A percentile compares a stretch with the other conserved stretches of the same genome.
Evolutionary conservation across 2,329 filamentous ascomycete species (phyloP).

Genomic region (Claviceps sp.): DNA sequence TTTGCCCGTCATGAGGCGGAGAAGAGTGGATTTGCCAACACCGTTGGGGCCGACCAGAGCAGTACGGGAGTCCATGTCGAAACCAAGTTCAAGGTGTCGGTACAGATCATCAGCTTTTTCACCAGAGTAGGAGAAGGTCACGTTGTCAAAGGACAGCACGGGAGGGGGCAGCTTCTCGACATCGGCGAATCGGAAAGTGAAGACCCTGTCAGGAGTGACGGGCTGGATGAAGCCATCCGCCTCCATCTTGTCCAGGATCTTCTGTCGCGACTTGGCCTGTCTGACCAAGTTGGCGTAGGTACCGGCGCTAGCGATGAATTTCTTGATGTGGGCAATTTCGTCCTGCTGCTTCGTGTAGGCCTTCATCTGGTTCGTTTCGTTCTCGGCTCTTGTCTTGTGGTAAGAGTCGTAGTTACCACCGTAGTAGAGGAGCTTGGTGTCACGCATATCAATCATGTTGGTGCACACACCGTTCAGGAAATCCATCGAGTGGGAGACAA

Average conservation of each 20-base stretch:
- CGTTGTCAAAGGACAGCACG: conserved; percentile 89
- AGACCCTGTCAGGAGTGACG: conserved; percentile 71
- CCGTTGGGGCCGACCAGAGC: conserved; percentile 96
- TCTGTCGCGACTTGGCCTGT: conserved; percentile 97
- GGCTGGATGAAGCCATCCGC: conserved; percentile 97
- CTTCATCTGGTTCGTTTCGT: conserved; percentile 98
- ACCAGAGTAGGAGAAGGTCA: conserved; percentile 96
- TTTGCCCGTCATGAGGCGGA: conserved; percentile 93
- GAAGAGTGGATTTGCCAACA: conserved; percentile 95
- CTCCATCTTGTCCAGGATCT: conserved; percentile 99
- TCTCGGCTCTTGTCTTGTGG: conserved; percentile 83
- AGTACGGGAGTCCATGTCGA: conserved; percentile 98
- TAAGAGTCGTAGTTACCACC: conserved; percentile 99
- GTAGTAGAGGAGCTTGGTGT: conserved; percentile 84
- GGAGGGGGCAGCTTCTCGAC: conserved; percentile 98
- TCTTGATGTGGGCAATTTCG: conserved; percentile 98
- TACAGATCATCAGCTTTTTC: conserved; percentile 83
- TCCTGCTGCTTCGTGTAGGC: conserved; percentile 98
- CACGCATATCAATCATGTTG: conserved; percentile 97
- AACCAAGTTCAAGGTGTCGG: conserved; percentile 92
- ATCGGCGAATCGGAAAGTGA: conserved; percentile 96
- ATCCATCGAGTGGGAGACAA: conserved; percentile 96
- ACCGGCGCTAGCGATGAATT: conserved; percentile 99
- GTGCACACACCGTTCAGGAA: conserved; percentile 98
- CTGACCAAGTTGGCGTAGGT: conserved; percentile 98